These are phyloP conservation scores for Xylaria arbuscula DNA, from an alignment of 2,329 filamentous ascomycete species.

Conservation along the genomic window DNA sequence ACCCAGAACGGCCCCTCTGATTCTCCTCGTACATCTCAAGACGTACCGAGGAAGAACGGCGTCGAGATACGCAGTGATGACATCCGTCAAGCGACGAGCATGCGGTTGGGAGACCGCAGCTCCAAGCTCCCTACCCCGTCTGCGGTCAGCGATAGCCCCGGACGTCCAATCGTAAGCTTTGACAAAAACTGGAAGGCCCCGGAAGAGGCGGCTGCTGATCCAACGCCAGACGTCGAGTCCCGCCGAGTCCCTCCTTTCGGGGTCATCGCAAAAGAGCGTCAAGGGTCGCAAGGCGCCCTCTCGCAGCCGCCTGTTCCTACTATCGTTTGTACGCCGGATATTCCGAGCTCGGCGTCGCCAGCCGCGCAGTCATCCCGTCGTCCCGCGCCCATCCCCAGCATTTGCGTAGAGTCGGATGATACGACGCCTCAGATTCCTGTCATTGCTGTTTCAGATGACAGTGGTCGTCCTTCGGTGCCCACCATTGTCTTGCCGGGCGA, in stretches of 20 bases:
- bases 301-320: constrained; percentile 58
- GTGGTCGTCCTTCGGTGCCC: constrained; percentile 52
- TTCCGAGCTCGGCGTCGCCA: constrained; percentile 51
- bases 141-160: constrained; percentile 88
- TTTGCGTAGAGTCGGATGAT: constrained; percentile 58
- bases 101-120: constrained; percentile 87
- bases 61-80: constrained; percentile 88
- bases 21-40: constrained; percentile 51
- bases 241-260: constrained; percentile 50
- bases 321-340: constrained; percentile 65
- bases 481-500: constrained; percentile 55
- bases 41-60: constrained; percentile 75
- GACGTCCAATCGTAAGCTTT: constrained; percentile 97
- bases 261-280: constrained; percentile 46
- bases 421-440: constrained; percentile 59
- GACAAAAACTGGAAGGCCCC: constrained; percentile 82
- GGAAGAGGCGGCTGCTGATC: constrained; percentile 77
- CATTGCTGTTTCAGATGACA: constrained; percentile 61
- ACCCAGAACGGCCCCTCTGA: constrained; percentile 69
- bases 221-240: constrained; percentile 66
- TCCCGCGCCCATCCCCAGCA: constrained; percentile 55
- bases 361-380: constrained; percentile 52
- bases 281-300: constrained; percentile 40
- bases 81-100: constrained; percentile 89
- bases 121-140: constrained; percentile 87